These are phyloP conservation scores for Gamsiella multidivaricata DNA, from an alignment of 192 early-diverging fungal species.

Conservation along the genomic window DNA sequence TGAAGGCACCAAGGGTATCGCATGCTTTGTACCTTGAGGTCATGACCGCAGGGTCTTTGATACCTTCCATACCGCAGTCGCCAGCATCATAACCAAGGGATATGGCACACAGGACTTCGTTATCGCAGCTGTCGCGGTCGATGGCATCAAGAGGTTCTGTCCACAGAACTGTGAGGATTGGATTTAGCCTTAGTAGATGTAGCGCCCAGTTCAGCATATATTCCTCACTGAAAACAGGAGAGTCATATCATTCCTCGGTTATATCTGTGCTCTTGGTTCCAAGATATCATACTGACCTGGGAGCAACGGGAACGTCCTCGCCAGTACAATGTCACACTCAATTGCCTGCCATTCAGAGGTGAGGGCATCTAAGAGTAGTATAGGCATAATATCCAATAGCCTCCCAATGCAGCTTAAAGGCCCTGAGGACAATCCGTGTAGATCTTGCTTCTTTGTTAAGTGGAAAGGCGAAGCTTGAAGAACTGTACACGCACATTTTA, in stretches of 20 bases:
- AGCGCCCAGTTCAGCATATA: too few species aligned
- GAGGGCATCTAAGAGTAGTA: conserved; percentile 27
- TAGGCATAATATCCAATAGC: too few species aligned
- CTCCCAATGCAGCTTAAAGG: too few species aligned
- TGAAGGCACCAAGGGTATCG: conserved; percentile 43
- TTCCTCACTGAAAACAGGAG: too few species aligned
- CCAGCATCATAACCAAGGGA: background rate
- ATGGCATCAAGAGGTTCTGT: conserved; percentile 23
- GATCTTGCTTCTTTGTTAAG: too few species aligned
- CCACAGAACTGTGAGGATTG: conserved; percentile 44
- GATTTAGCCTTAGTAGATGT: too few species aligned
- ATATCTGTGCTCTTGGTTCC: conserved; percentile 25
- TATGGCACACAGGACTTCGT: background rate
- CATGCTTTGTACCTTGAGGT: conserved; percentile 42
- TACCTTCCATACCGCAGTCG: conserved; percentile 23
- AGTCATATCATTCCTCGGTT: background rate
- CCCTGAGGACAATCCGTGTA: too few species aligned
- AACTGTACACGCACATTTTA: too few species aligned
- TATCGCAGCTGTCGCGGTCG: conserved; percentile 20
- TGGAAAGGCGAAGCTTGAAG: too few species aligned
- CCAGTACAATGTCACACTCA: conserved; percentile 30
- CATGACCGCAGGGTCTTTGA: conserved; percentile 27
- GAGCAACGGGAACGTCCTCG: conserved; percentile 37
- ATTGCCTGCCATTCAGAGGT: conserved; percentile 32
- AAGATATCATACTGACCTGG: conserved; percentile 43